Evolutionary conservation across 2,329 filamentous ascomycete genomes (phyloP), one percentile per base, ranked within the genome.

Genomic region (Xylariaceae sp.): DNA sequence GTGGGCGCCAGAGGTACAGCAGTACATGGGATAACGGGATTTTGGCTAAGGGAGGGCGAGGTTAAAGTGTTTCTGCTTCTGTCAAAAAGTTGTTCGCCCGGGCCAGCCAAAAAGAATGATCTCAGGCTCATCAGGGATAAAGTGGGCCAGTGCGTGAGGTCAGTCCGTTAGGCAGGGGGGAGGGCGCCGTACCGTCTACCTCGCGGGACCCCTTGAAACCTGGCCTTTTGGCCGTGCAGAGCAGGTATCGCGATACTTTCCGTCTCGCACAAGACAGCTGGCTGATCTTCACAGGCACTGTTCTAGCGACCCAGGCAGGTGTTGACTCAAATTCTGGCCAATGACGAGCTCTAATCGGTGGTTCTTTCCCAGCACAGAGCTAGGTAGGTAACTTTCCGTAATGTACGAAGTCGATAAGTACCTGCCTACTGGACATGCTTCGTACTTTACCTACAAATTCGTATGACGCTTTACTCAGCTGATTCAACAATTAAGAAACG

Each of bases 41-140:
- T 35, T 51, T 51, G 49, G 58, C 56, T 57, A 56, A 68, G 62
- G 60, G 59, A 68, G 63, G 70, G 66, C 65, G 62, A 70, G 65
- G 67, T 67, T 65, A 67, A 69, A 60, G 58, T 62, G 60, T 62
- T 54, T 56, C 59, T 45, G 62, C 52, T 55, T 44, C 58, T 50
- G 65, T 66, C 67, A 62, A 69, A 70, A 70, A 68, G 66, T 66
- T 66, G 63, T 30, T 30, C 23, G 66, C 66, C 66, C 68, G 67
- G 65, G 64, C 66, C 62, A 64, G 64, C 65, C 64, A 61, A 62
- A 65, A 63, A 67, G 53, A 53, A 53, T 55, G 57, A 62, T 60
- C 67, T 69, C 59, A 58, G 61, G 53, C 61, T 63, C 61, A 58
- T 61, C 55, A 62, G 60, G 58, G 60, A 62, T 62, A 53, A 57